A percentile compares a stretch with the other conserved stretches of the same genome.
These are phyloP conservation scores for Mucor plumbeus DNA, from an alignment of 371 early-diverging fungal genomes.

Conservation along the genomic window DNA sequence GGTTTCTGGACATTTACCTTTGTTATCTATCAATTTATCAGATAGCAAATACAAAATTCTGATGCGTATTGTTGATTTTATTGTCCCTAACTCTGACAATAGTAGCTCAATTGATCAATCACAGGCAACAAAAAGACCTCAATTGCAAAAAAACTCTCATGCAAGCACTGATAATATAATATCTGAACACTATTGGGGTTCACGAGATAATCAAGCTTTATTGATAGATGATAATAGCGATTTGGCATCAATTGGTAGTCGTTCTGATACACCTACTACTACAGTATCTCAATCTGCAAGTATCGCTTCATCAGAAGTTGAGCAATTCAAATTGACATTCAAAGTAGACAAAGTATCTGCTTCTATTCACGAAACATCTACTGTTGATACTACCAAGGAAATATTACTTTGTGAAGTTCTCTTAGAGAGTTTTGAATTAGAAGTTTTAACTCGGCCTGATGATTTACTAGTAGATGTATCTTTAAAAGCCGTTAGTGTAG, in stretches of 20 bases:
- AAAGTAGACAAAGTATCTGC: slow-evolving; percentile 75
- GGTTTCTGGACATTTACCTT: slow-evolving; percentile 74
- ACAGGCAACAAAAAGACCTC: neutral
- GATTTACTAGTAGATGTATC: slow-evolving; percentile 67
- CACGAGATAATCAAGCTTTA: slow-evolving; percentile 14
- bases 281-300: slow-evolving; percentile 16
- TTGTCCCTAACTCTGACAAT: slow-evolving; percentile 48
- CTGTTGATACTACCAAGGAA: slow-evolving; percentile 40
- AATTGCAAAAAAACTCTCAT: neutral
- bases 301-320: slow-evolving; percentile 48
- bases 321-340: slow-evolving; percentile 73
- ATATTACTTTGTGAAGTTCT: slow-evolving; percentile 56
- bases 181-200: slow-evolving; percentile 31
- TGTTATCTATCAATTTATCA: slow-evolving; percentile 78
- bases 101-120: neutral
- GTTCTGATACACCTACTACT: slow-evolving; percentile 20
- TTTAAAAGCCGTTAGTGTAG: slow-evolving; percentile 65
- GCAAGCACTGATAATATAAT: slow-evolving; percentile 23
- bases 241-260: slow-evolving; percentile 21
- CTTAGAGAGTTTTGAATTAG: slow-evolving; percentile 62
- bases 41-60: slow-evolving; percentile 83
- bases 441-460: slow-evolving; percentile 61
- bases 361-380: slow-evolving; percentile 61
- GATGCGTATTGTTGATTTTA: slow-evolving; percentile 75
- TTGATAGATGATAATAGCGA: slow-evolving; percentile 30